Conservation (phyloP, 2,329 filamentous ascomycete species). For the Ophiostoma sp. region DNA sequence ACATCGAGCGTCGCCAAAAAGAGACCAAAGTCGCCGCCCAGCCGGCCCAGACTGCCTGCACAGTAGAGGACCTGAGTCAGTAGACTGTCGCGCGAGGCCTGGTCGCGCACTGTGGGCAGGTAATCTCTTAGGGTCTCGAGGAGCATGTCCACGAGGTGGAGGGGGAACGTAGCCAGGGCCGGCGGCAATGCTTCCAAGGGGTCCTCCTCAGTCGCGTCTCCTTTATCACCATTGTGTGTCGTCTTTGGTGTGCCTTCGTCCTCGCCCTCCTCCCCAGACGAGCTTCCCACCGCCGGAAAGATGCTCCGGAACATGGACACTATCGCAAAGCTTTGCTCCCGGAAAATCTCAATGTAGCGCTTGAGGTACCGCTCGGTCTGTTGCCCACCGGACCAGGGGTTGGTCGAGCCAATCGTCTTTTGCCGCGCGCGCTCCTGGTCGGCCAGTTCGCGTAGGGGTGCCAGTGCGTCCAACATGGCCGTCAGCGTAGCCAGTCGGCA, state of each 20-base stretch:
- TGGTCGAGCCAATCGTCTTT: slow-evolving; percentile 39
- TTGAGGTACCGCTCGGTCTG: slow-evolving; percentile 95
- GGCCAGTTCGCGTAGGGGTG: slow-evolving; percentile 82
- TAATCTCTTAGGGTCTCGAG: slow-evolving; percentile 74
- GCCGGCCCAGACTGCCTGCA: slow-evolving; percentile 81
- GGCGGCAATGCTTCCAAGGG: slow-evolving; percentile 66
- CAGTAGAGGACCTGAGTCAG: slow-evolving; percentile 93
- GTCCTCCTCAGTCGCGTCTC: slow-evolving; percentile 33
- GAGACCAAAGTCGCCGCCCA: slow-evolving; percentile 92
- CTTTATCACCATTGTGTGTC: background rate
- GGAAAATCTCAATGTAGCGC: slow-evolving; percentile 94
- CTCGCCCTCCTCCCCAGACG: slow-evolving; percentile 14
- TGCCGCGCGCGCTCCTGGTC: slow-evolving; percentile 72
- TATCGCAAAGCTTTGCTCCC: slow-evolving; percentile 95
- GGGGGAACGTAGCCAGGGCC: slow-evolving; percentile 77
- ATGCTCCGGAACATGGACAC: slow-evolving; percentile 93
- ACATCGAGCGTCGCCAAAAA: slow-evolving; percentile 66
- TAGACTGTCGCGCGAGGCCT: slow-evolving; percentile 78
- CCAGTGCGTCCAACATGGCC: slow-evolving; percentile 76
- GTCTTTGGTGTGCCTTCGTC: background rate
- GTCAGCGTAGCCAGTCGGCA: slow-evolving; percentile 80
- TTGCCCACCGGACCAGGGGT: slow-evolving; percentile 69
- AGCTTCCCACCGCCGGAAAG: slow-evolving; percentile 56
- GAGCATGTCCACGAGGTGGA: slow-evolving; percentile 79
- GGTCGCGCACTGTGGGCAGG: slow-evolving; percentile 78